Conservation (phyloP, 2,329 filamentous ascomycete genomes). For the Orbilia blumenaviensis region DNA sequence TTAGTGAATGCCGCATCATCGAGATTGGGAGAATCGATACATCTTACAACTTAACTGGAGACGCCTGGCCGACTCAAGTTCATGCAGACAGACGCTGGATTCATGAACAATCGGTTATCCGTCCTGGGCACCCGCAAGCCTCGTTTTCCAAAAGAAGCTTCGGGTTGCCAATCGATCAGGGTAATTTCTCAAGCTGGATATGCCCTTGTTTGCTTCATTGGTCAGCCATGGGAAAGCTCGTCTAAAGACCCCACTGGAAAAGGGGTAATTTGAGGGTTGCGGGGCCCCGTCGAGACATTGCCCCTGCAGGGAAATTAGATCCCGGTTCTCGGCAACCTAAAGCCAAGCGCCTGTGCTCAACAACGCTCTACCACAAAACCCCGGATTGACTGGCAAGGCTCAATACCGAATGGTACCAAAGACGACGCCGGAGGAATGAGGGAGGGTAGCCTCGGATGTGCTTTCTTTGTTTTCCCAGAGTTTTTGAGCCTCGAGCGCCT, state of each 20-base stretch:
- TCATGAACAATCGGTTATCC: neutral
- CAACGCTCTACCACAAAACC: neutral
- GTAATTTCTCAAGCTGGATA: neutral
- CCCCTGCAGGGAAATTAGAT: slow-evolving; percentile 25
- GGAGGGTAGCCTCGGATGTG: neutral
- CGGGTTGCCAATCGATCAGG: neutral
- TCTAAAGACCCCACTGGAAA: neutral
- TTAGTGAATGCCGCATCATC: neutral
- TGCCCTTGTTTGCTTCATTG: neutral
- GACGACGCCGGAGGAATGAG: neutral
- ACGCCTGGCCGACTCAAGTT: too few relatives aligned
- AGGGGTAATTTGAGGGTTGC: slow-evolving; percentile 17
- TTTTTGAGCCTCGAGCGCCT: neutral
- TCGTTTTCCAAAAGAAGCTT: neutral
- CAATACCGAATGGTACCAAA: neutral
- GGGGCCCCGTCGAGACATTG: slow-evolving; percentile 4
- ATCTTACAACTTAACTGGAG: too few relatives aligned
- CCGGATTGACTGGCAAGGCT: neutral
- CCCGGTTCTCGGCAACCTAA: slow-evolving; percentile 3
- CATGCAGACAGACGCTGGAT: neutral
- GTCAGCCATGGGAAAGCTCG: neutral
- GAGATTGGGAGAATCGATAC: neutral
- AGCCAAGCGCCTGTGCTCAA: neutral
- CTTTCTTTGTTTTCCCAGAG: slow-evolving; percentile 6
- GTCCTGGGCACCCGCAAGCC: neutral